Conservation (phyloP, 192 early-diverging fungal genomes). For the Obelidium mucronatum region DNA sequence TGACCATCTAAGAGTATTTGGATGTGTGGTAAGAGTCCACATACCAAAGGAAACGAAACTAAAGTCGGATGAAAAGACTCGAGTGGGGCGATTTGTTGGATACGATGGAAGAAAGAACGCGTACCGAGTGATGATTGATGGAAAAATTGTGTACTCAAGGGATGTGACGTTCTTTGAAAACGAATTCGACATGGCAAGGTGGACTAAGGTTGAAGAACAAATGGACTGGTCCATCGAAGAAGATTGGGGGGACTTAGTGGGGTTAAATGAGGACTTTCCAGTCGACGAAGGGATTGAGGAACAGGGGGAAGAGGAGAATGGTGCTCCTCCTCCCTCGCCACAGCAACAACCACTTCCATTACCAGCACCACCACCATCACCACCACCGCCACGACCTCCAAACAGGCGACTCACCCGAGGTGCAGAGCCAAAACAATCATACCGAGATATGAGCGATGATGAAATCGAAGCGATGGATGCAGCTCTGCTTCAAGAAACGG, state of each 20-base stretch:
- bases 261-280: too few relatives aligned
- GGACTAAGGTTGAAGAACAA: neutral
- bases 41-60: too few relatives aligned
- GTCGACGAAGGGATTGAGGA: neutral
- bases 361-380: neutral
- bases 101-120: neutral
- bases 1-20: too few relatives aligned
- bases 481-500: neutral
- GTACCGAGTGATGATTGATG: neutral
- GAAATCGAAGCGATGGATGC: neutral
- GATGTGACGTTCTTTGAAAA: conserved; percentile 16
- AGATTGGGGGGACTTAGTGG: too few relatives aligned
- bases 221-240: conserved; percentile 3
- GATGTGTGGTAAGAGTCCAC: too few relatives aligned
- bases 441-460: too few relatives aligned
- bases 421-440: too few relatives aligned
- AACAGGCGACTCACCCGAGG: neutral
- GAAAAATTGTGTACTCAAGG: neutral
- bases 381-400: neutral
- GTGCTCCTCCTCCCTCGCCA: neutral
- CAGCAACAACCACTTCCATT: neutral
- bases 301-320: neutral
- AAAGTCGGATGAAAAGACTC: too few relatives aligned
- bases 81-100: too few relatives aligned
- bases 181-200: neutral